Conservation (phyloP, 495 filamentous ascomycete genomes). For the Massariosphaeria phaeospora region DNA sequence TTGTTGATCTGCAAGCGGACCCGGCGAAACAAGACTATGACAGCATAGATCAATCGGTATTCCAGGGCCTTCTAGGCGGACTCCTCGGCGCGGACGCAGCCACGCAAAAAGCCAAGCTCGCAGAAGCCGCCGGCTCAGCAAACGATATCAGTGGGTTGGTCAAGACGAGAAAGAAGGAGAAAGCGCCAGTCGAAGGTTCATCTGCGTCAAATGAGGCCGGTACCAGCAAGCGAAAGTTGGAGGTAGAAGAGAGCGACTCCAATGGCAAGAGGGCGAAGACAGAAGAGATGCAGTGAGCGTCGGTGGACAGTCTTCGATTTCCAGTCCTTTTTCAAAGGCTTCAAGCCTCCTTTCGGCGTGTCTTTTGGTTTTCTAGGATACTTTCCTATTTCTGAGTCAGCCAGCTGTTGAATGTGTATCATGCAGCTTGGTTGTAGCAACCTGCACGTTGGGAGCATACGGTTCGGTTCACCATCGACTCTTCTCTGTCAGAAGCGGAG, state of each 20-base stretch:
- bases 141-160: slow-evolving; percentile 86
- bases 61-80: slow-evolving; percentile 67
- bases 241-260: slow-evolving; percentile 19
- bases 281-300: slow-evolving; percentile 25
- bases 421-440: too few species aligned
- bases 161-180: slow-evolving; percentile 59
- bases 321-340: background rate
- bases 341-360: background rate
- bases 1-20: slow-evolving; percentile 64
- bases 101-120: slow-evolving; percentile 60
- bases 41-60: slow-evolving; percentile 45
- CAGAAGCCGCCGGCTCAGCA: slow-evolving; percentile 72
- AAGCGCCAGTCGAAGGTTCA: background rate
- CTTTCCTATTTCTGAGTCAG: too few species aligned
- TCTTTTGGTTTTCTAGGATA: too few species aligned
- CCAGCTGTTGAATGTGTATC: too few species aligned
- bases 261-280: slow-evolving; percentile 40
- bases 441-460: too few species aligned
- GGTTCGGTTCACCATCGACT: too few species aligned
- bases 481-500: too few species aligned
- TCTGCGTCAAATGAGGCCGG: slow-evolving; percentile 20
- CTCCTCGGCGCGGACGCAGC: slow-evolving; percentile 62
- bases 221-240: slow-evolving; percentile 36
- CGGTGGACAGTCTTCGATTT: too few species aligned
- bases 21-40: slow-evolving; percentile 61